Evolutionary conservation across 1,284 basidiomycete species (phyloP), one percentile per base, ranked within the genome.

Genomic region (Austroboletus niveus): DNA sequence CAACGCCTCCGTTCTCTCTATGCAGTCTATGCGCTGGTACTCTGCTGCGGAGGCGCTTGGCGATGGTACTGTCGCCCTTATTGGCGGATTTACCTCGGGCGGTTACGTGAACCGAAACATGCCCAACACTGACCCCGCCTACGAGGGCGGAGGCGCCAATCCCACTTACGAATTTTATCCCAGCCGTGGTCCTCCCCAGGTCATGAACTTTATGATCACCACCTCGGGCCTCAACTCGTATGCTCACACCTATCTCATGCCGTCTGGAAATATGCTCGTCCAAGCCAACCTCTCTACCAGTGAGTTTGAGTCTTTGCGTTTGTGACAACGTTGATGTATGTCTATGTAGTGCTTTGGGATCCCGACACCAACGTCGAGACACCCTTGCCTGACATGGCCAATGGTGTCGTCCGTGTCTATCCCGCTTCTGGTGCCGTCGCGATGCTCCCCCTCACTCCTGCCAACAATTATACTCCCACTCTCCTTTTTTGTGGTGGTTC

Each of bases 181-280:
- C 86, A 2, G 74, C 83, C 60, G 73, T 79, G 40, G 40, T 14
- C 12, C 40, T 6, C 3, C 27, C 6, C 40, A 42, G 24, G 11
- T 29, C 20, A 86, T 96, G 76, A 73, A 88, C 49, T 89, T 97
- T 73, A 80, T 97, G 72, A 71, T 82, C 55, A 77, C 82, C 40
- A 93, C 94, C 0, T 88, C 91, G 36, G 94, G 94, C 46, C 80
- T 95, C 62, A 98, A 98, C 72, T 78, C 94, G 6, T 98, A 95
- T 60, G 83, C 92, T 0, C 84, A 93, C 60, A 85, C 89, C 1
- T 96, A 81, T 81, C 78, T 95, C 47, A 80, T 97, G 75, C 83
- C 90, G 2, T 91, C 88, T 1, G 93, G 93, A 47, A 85, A 84
- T 61, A 78, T 91, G 72, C 83, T 95, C 61, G 76, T 95, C 41